These are phyloP conservation scores for Alternaria conjuncta DNA, from an alignment of 2,329 filamentous ascomycete genomes.

Conservation along the genomic window DNA sequence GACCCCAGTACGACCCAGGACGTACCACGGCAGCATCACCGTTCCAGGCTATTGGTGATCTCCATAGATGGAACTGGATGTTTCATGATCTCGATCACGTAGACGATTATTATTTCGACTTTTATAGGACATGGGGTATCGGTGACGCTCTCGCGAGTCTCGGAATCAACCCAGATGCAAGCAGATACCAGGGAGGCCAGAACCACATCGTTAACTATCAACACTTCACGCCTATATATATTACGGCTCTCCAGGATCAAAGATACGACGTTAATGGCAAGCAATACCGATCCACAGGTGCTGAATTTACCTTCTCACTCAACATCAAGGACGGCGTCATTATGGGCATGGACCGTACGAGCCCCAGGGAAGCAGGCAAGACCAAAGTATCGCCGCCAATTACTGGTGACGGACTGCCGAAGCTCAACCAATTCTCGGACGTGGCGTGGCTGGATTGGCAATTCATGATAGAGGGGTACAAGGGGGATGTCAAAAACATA, in stretches of 20 bases:
- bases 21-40: constrained; percentile 12
- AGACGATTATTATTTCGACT: neutral
- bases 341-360: constrained; percentile 19
- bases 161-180: constrained; percentile 7
- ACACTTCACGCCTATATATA: no score
- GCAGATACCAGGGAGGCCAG: constrained; percentile 11
- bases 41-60: constrained; percentile 8
- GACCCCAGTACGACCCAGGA: constrained; percentile 13
- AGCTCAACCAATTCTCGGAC: constrained; percentile 24
- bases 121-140: constrained; percentile 21
- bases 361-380: constrained; percentile 14
- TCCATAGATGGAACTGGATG: neutral
- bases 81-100: no score
- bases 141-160: constrained; percentile 20
- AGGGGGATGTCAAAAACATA: constrained; percentile 5
- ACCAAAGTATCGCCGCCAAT: constrained; percentile 12
- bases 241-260: no score
- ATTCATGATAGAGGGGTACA: neutral
- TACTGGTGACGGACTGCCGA: constrained; percentile 11
- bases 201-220: constrained; percentile 13
- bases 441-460: constrained; percentile 25
- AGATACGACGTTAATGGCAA: constrained; percentile 12
- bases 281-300: constrained; percentile 22
- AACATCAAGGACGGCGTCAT: constrained; percentile 25
- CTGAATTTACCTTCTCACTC: constrained; percentile 19